Evolutionary conservation across 768 basidiomycete genomes (phyloP).

Genomic region (Imleria badia): DNA sequence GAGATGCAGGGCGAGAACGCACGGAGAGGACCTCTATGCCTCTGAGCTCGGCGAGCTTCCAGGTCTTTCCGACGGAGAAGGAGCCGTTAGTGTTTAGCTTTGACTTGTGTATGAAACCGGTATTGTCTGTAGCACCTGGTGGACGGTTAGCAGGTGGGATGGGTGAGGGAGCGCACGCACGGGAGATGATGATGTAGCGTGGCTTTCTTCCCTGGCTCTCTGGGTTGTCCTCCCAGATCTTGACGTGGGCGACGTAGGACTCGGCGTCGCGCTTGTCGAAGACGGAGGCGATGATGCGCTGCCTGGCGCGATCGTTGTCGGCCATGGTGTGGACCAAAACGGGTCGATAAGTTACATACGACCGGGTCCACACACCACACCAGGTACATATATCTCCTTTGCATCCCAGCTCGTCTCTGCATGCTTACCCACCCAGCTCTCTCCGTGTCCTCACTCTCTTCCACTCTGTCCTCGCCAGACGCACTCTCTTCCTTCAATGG

Average conservation of each 20-base stretch:
- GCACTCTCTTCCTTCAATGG: constrained; percentile 33
- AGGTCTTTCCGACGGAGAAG: constrained; percentile 97
- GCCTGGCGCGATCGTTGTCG: constrained; percentile 51
- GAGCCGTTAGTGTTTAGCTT: constrained; percentile 93
- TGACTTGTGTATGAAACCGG: constrained; percentile 89
- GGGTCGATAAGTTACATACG: constrained; percentile 8
- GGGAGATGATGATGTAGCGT: constrained; percentile 86
- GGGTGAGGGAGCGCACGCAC: constrained; percentile 50
- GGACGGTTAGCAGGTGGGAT: neutral
- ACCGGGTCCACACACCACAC: constrained; percentile 3
- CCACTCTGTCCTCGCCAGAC: constrained; percentile 34
- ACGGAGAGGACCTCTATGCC: constrained; percentile 76
- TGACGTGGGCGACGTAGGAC: constrained; percentile 83
- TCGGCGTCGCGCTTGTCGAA: constrained; percentile 79
- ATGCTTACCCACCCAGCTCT: constrained; percentile 12
- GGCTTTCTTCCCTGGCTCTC: constrained; percentile 78
- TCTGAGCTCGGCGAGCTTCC: constrained; percentile 82
- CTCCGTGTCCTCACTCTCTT: constrained; percentile 23
- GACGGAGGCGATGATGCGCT: constrained; percentile 79
- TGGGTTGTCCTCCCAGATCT: constrained; percentile 88
- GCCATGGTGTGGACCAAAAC: constrained; percentile 31
- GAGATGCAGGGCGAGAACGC: constrained; percentile 27
- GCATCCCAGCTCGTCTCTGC: neutral
- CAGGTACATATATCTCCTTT: constrained; percentile 6
- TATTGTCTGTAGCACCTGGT: constrained; percentile 58